Evolutionary conservation across 208 protist genomes (phyloP).

Genomic region (Leptomonas pyrrhocoris): DNA sequence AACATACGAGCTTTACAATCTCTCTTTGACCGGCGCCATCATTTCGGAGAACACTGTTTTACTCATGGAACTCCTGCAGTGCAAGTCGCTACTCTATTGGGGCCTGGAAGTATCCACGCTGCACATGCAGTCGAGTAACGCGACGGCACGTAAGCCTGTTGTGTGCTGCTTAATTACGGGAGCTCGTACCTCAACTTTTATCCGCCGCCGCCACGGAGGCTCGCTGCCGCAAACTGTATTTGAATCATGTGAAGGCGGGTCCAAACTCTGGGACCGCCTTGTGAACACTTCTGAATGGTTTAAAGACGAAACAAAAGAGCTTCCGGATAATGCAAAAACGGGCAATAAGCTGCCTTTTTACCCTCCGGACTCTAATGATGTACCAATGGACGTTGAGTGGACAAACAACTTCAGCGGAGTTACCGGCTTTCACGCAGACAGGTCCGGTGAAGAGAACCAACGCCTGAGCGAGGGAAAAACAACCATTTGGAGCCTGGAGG

Average conservation of each 20-base stretch:
- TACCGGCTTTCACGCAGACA: slow-evolving; percentile 28
- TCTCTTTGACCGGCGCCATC: slow-evolving; percentile 21
- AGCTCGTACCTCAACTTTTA: slow-evolving; percentile 34
- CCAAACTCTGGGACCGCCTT: slow-evolving; percentile 39
- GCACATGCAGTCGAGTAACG: too few species aligned
- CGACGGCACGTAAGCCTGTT: not conserved
- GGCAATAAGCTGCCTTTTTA: slow-evolving; percentile 6
- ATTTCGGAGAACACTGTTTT: slow-evolving; percentile 41
- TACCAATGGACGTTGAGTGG: slow-evolving; percentile 26
- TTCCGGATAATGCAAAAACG: not conserved
- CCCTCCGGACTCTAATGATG: not conserved
- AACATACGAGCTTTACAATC: slow-evolving; percentile 31
- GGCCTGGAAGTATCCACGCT: not conserved
- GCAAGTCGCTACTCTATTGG: slow-evolving; percentile 3
- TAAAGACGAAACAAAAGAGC: not conserved
- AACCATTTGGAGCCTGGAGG: slow-evolving; percentile 28
- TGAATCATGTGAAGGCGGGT: slow-evolving; percentile 39
- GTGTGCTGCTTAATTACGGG: slow-evolving; percentile 44
- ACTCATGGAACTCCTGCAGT: slow-evolving; percentile 38
- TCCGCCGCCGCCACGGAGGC: slow-evolving; percentile 24
- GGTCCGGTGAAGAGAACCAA: not conserved
- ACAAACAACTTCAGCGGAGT: slow-evolving; percentile 13
- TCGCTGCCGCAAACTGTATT: slow-evolving; percentile 27
- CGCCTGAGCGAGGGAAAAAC: not conserved
- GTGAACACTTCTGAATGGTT: slow-evolving; percentile 3